Base-by-base conservation (phyloP, 2,329 filamentous ascomycete genomes). In the Monilinia polystroma region DNA sequence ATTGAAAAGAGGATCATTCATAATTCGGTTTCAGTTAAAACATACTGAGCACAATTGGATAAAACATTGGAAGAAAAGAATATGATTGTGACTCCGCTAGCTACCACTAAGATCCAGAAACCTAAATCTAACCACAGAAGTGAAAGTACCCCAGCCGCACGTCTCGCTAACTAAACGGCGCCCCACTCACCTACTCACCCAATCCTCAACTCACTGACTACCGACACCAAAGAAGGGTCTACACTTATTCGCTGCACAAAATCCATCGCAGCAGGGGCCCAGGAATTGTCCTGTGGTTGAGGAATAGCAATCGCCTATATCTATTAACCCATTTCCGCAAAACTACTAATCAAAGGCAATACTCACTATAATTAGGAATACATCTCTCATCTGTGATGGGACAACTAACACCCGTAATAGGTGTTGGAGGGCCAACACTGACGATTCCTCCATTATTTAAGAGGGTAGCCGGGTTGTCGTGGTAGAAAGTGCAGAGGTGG, bases 331-430 rank as follows among this genome's bases (percentile, higher is more conserved):
- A 0, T 12, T n/a, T 43, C 3, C 43, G 3, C 49, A 41, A 10
- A 10, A 7, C 1, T 18, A 43, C 29, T 29, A 29, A 29, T 5
- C 2, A 11, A 29, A 3, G 7, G 47, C 35, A 23, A 23, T 23
- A 53, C 64, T 54, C 10, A 66, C 64, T 20, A 38, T 62, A 66
- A n/a, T 43, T 66, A 26, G 64, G 64, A 54, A 66, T 60, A 6
- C 64, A 66, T 14, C 23, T 60, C 12, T 45, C 11, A 23, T 60
- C 64, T 3, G 55, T 66, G 43, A 35, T 20, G 11, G 35, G 55
- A 3, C 64, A 66, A 6, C 45, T 66, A 23, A 66, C 55, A 3
- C 55, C 64, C 2, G 45, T 60, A 20, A 66, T 43, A 0, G 64
- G 55, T 20, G 55, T 66, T 35, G 64, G 64, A 18, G 64, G 64